Conservation (phyloP, 306 rosid species). For the Canavalia gladiata region DNA sequence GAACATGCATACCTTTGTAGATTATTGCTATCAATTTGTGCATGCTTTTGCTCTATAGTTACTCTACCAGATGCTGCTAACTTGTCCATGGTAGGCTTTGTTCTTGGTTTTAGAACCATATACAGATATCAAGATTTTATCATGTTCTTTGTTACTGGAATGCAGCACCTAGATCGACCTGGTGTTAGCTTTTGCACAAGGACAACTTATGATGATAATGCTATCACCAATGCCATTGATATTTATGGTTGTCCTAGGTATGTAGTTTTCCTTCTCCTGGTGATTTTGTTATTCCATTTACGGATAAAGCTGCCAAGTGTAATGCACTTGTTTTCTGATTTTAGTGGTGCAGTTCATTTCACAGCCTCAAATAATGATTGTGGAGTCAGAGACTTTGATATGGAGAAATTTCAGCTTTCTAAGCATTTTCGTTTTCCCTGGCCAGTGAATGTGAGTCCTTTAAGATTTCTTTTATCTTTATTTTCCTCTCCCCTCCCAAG, state of each 20-base stretch:
- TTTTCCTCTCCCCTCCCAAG: background rate
- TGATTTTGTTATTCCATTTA: constrained; percentile 54
- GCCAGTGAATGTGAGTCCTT: constrained; percentile 82
- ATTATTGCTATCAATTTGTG: background rate
- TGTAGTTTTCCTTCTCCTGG: constrained; percentile 51
- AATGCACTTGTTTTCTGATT: constrained; percentile 30
- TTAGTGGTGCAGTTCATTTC: constrained; percentile 85
- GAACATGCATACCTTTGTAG: constrained; percentile 12
- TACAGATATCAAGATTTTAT: constrained; percentile 32
- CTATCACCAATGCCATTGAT: constrained; percentile 85
- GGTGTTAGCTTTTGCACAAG: constrained; percentile 87
- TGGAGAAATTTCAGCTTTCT: constrained; percentile 85
- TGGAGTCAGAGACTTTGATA: constrained; percentile 82
- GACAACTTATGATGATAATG: constrained; percentile 82
- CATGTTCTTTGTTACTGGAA: constrained; percentile 46
- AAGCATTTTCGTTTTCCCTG: constrained; percentile 77
- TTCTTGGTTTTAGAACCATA: constrained; percentile 44
- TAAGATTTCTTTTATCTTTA: background rate
- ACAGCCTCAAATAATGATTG: constrained; percentile 83
- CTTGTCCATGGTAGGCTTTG: constrained; percentile 13
- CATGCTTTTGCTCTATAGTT: constrained; percentile 33
- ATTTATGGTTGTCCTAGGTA: constrained; percentile 74
- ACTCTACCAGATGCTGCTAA: constrained; percentile 31
- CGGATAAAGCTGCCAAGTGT: background rate
- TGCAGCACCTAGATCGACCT: constrained; percentile 78